A percentile compares a stretch with the other conserved stretches of the same genome.
These are phyloP conservation scores for Celoporthe dispersa DNA, from an alignment of 2,329 filamentous ascomycete species.

Conservation along the genomic window DNA sequence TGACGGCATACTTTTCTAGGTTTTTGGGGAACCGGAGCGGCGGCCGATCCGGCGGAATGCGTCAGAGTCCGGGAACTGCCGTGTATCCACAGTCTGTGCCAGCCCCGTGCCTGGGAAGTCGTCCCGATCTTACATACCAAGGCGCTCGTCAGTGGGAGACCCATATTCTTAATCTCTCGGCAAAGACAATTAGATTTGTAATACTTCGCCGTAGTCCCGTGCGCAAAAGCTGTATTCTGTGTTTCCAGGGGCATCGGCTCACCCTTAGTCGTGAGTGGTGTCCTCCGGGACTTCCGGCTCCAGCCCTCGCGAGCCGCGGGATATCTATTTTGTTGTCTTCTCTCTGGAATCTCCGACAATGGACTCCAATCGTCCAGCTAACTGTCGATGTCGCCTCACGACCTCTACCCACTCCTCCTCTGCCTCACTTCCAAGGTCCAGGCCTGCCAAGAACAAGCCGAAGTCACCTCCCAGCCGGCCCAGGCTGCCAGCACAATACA, in stretches of 20 bases:
- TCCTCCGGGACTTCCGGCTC: not conserved
- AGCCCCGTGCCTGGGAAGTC: not conserved
- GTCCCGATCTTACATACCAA: constrained; percentile 5
- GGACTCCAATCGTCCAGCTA: constrained; percentile 78
- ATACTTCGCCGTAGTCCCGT: not conserved
- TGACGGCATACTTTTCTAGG: constrained; percentile 15
- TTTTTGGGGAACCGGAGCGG: constrained; percentile 8
- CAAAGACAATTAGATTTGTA: not conserved
- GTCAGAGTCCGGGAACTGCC: constrained; percentile 11
- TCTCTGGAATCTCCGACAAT: constrained; percentile 62
- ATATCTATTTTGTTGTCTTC: constrained; percentile 23
- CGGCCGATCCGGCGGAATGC: constrained; percentile 9
- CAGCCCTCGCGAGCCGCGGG: not conserved
- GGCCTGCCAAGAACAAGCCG: constrained; percentile 78
- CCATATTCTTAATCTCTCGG: not conserved
- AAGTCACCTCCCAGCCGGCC: constrained; percentile 92
- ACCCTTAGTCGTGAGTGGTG: not conserved
- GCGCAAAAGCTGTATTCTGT: no score
- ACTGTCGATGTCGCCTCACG: constrained; percentile 82
- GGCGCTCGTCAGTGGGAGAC: not conserved
- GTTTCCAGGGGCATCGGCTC: not conserved
- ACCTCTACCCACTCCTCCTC: constrained; percentile 83
- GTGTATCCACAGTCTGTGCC: not conserved
- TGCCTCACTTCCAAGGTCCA: constrained; percentile 49
- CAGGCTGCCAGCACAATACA: constrained; percentile 91